Conservation (phyloP, 2,329 filamentous ascomycete species). For the Aspergillus transmontanensis region DNA sequence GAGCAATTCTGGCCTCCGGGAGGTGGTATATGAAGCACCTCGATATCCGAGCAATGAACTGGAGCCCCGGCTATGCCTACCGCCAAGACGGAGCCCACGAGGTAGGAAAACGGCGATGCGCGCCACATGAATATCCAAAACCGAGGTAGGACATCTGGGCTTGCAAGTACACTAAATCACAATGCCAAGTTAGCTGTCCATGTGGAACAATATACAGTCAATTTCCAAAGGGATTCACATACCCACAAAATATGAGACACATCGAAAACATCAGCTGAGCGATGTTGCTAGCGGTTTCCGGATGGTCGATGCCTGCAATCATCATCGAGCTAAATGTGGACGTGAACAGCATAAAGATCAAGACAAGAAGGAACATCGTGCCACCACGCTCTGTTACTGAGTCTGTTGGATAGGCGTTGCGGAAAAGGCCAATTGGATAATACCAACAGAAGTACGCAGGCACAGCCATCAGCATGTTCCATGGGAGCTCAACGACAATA, state of each 20-base stretch:
- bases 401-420: constrained; percentile 38
- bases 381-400: constrained; percentile 55
- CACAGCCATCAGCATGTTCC: constrained; percentile 58
- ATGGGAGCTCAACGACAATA: constrained; percentile 69
- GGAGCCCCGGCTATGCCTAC: constrained; percentile 34
- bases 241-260: constrained; percentile 58
- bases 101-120: constrained; percentile 67
- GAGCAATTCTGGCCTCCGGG: constrained; percentile 66
- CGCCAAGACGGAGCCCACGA: constrained; percentile 46
- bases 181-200: constrained; percentile 1
- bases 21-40: constrained; percentile 41
- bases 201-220: not conserved
- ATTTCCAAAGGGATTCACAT: constrained; percentile 9
- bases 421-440: constrained; percentile 58
- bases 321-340: constrained; percentile 72
- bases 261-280: constrained; percentile 61
- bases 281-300: constrained; percentile 65
- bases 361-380: constrained; percentile 64
- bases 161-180: constrained; percentile 58
- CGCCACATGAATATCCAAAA: constrained; percentile 83
- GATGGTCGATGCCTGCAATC: constrained; percentile 68
- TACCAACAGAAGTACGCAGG: constrained; percentile 67
- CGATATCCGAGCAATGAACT: constrained; percentile 37
- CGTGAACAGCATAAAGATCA: constrained; percentile 70
- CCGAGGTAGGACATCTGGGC: constrained; percentile 60